Percentiles rank a stretch among this genome's conserved stretches.
Conservation (phyloP, 2,329 filamentous ascomycete species). For the Chrysoporthe austroafricana region DNA sequence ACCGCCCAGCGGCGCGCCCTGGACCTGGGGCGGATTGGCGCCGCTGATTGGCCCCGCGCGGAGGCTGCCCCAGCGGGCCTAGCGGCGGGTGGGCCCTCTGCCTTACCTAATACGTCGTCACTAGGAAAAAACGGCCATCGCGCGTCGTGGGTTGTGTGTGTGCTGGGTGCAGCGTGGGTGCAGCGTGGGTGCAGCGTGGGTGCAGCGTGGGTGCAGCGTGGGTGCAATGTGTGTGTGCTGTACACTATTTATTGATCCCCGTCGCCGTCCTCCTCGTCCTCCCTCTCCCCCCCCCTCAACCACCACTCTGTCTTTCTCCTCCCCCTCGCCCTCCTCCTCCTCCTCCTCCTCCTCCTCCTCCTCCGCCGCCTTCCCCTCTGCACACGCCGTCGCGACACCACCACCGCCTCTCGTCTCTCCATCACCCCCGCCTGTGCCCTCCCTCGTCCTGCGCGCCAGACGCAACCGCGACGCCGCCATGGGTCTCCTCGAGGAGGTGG, state of each 20-base stretch:
- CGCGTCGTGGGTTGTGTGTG: too few relatives aligned
- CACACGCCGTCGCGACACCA: too few relatives aligned
- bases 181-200: not conserved
- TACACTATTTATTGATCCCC: not conserved
- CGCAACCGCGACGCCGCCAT: conserved; percentile 41
- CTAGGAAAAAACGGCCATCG: not conserved
- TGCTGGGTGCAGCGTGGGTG: not conserved
- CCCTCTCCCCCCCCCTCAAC: not conserved
- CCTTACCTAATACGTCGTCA: not conserved
- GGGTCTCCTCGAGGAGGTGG: conserved; percentile 59
- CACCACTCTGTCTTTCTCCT: not conserved
- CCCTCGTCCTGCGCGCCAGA: conserved; percentile 10
- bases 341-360: too few relatives aligned
- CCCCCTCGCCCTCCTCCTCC: not conserved
- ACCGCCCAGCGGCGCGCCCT: not conserved
- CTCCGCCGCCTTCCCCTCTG: not conserved
- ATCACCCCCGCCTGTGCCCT: not conserved
- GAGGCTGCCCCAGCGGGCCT: too few relatives aligned
- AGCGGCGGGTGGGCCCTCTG: too few relatives aligned
- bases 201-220: too few relatives aligned
- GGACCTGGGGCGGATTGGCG: not conserved
- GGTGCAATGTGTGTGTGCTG: not conserved
- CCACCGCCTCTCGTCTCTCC: not conserved
- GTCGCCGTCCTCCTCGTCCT: not conserved
- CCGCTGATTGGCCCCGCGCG: not conserved